Percentiles rank a stretch among this genome's conserved stretches.
These are phyloP conservation scores for Beauveria sp. DNA, from an alignment of 2,329 filamentous ascomycete species.

Conservation along the genomic window DNA sequence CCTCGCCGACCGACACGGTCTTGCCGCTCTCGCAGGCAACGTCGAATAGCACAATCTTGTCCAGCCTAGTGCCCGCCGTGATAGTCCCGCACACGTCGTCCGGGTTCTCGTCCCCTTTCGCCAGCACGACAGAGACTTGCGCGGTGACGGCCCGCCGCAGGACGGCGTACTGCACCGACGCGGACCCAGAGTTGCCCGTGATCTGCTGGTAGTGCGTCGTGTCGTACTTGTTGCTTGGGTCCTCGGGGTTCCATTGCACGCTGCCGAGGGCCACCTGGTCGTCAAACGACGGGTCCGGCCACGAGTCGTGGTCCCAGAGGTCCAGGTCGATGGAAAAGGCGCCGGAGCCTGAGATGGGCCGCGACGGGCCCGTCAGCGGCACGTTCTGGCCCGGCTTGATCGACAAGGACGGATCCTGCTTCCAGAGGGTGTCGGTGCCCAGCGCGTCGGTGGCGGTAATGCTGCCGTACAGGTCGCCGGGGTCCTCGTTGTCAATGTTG, in stretches of 20 bases:
- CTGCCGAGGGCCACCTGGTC: background rate
- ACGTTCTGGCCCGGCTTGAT: background rate
- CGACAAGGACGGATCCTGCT: background rate
- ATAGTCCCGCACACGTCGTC: background rate
- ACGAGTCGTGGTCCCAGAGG: background rate
- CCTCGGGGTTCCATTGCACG: background rate
- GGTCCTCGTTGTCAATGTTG: background rate
- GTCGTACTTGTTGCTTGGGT: background rate
- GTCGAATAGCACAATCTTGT: background rate
- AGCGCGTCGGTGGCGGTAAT: background rate
- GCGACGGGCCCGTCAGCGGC: background rate
- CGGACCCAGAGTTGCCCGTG: background rate
- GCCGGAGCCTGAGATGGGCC: background rate
- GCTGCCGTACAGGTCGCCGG: background rate
- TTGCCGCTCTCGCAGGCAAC: background rate
- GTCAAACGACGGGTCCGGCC: background rate
- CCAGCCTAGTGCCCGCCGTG: background rate
- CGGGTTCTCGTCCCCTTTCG: background rate
- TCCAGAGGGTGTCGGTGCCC: background rate
- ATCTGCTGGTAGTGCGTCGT: background rate
- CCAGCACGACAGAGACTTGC: background rate
- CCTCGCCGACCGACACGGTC: background rate
- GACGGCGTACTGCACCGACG: background rate
- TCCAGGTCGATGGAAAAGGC: background rate
- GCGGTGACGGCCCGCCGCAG: background rate